Percentiles rank a stretch among this genome's conserved stretches.
Conservation (phyloP, 2,329 filamentous ascomycete genomes). For the Aspergillus ibericus region DNA sequence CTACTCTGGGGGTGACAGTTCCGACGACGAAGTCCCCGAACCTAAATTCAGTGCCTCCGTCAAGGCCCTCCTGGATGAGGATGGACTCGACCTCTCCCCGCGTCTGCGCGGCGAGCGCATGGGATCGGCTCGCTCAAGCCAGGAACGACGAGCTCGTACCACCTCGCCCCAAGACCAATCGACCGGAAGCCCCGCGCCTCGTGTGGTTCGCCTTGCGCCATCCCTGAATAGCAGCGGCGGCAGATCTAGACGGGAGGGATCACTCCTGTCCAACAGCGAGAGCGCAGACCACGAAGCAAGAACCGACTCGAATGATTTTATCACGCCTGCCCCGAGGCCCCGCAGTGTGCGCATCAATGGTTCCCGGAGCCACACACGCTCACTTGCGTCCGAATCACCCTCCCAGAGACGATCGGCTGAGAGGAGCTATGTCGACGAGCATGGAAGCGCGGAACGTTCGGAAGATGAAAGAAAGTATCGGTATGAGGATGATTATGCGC, state of each 20-base stretch:
- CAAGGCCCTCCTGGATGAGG: conserved; percentile 71
- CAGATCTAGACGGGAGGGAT: conserved; percentile 38
- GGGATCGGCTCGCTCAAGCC: conserved; percentile 27
- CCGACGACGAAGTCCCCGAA: conserved; percentile 87
- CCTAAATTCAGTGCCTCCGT: conserved; percentile 92
- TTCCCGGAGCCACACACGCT: conserved; percentile 43
- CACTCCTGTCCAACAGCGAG: conserved; percentile 39
- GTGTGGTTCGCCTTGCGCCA: conserved; percentile 43
- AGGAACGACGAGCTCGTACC: conserved; percentile 36
- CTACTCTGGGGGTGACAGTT: conserved; percentile 71
- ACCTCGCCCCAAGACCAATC: conserved; percentile 39
- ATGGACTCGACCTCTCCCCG: conserved; percentile 53
- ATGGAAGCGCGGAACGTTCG: conserved; percentile 35
- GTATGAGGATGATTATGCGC: conserved; percentile 37
- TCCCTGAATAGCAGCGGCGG: conserved; percentile 26
- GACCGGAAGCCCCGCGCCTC: conserved; percentile 44
- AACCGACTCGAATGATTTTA: conserved; percentile 37
- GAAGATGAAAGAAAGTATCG: conserved; percentile 34
- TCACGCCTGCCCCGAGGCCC: conserved; percentile 48
- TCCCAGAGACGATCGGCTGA: conserved; percentile 34
- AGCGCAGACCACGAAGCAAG: conserved; percentile 29
- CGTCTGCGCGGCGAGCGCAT: conserved; percentile 32
- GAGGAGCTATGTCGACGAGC: conserved; percentile 30
- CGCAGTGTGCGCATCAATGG: conserved; percentile 45
- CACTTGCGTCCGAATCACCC: conserved; percentile 41